Base-by-base conservation (phyloP, 768 basidiomycete species). In the Suillus alpinus region DNA sequence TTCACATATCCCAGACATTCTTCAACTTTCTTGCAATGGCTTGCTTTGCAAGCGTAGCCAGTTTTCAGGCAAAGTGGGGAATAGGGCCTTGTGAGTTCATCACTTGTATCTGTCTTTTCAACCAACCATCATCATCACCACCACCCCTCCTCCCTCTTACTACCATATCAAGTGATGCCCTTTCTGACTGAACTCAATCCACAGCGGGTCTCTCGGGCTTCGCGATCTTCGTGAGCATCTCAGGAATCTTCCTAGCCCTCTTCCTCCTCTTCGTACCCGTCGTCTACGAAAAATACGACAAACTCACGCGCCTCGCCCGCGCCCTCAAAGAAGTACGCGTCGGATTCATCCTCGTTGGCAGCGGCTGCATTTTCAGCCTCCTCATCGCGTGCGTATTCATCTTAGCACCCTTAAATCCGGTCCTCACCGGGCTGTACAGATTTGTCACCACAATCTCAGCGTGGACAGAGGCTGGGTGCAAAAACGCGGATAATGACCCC, bases 21-120 rank as follows among this genome's bases (percentile, higher is more conserved):
- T 94, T 96, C 86, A 88, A 90, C 72, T 97, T 98, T 70, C 82
- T 98, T 50, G 86, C 92, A 13, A 89, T 96, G 86, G 89, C 88
- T 51, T 95, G 93, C 70, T 94, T 93, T 67, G 95, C 91, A 8
- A 88, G 90, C 66, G 91, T 94, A 4, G 95, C 95, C 0, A 78
- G 80, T 23, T 98, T 96, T 73, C 95, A 98, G 67, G 87, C 91
- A 4, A 88, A 89, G 65, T 95, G 86, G 85, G 69, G 80, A 10
- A 82, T 96, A 26, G 92, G 92, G 8, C 92, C 93, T 41, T 97
- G 95, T 96, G 66, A 66, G 94, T 85, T 57, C 47, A 58, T 40
- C 53, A 29, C 2, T 53, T 51, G 37, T 9, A 6, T 29, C 40
- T 61, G 61, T 43, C 20, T 14, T 47, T 9, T 36, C 52, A 44